Conservation (phyloP, 306 rosid species). For the Dryas alaskensis region DNA sequence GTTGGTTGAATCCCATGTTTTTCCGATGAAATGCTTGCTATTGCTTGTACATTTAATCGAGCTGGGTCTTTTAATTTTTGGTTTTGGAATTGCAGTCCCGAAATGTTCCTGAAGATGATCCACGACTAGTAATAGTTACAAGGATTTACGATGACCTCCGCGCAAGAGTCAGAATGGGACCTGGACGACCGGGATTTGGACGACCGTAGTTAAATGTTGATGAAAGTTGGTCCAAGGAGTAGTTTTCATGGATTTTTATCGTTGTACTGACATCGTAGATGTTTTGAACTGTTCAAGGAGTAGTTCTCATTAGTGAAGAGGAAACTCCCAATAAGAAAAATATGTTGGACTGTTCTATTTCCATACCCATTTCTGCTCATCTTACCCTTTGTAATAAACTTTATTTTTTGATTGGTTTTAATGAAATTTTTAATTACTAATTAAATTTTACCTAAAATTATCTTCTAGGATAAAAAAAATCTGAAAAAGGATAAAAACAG, state of each 20-base stretch:
- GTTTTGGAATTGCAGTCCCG: conserved; percentile 50
- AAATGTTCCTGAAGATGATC: conserved; percentile 79
- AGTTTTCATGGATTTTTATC: background rate
- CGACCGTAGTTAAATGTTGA: conserved; percentile 9
- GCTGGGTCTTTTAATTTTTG: background rate
- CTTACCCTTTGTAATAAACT: no score
- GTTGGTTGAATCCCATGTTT: no score
- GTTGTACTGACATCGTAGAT: background rate
- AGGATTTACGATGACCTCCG: conserved; percentile 37
- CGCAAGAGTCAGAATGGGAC: conserved; percentile 33
- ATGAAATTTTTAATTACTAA: no score
- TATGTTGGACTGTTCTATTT: no score
- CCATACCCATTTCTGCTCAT: no score
- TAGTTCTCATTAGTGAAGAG: no score
- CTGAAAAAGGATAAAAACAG: no score
- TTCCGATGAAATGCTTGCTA: no score
- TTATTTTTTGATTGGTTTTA: no score
- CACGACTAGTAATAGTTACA: conserved; percentile 59
- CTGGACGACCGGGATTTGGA: conserved; percentile 17
- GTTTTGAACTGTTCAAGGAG: background rate
- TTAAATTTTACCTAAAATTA: no score
- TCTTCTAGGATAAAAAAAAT: no score
- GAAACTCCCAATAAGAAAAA: no score
- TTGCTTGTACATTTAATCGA: background rate
- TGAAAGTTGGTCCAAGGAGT: background rate